Evolutionary conservation across 2,329 filamentous ascomycete species (phyloP).

Genomic region (Lachnellula hyalina): DNA sequence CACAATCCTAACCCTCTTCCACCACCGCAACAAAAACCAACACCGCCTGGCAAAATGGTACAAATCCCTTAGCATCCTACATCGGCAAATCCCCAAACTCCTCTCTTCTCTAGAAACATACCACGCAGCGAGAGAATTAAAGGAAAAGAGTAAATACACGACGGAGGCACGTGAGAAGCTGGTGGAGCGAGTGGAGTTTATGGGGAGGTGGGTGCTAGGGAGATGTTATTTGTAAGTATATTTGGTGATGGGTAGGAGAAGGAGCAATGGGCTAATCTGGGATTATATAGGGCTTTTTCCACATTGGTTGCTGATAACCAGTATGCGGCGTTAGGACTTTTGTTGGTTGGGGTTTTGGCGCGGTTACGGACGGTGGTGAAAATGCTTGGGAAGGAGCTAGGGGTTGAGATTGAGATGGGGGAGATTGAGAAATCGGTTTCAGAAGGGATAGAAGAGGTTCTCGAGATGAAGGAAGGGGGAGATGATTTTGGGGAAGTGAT

Average conservation of each 20-base stretch:
- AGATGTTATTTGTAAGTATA: constrained; percentile 41
- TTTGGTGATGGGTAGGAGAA: constrained; percentile 19
- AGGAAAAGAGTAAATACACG: constrained; percentile 2
- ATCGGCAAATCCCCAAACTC: constrained; percentile 58
- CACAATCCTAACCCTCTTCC: constrained; percentile 60
- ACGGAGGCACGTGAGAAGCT: constrained; percentile 26
- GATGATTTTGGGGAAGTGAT: constrained; percentile 31
- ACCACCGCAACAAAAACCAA: constrained; percentile 87
- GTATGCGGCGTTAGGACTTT: constrained; percentile 64
- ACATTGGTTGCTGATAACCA: constrained; percentile 67
- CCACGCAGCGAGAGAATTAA: constrained; percentile 10
- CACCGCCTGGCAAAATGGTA: constrained; percentile 81
- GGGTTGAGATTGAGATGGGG: constrained; percentile 1
- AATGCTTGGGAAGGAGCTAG: neutral
- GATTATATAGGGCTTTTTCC: constrained; percentile 52
- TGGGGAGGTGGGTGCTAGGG: constrained; percentile 37
- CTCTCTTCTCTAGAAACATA: constrained; percentile 32
- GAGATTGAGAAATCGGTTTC: neutral
- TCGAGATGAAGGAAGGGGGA: neutral
- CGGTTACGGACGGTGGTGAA: constrained; percentile 43
- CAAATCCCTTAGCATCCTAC: constrained; percentile 64
- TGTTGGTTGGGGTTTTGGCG: constrained; percentile 61
- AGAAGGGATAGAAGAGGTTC: neutral
- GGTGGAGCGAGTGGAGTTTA: constrained; percentile 28
- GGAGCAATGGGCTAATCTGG: constrained; percentile 24